Percentiles rank a stretch among this genome's conserved stretches.
Conservation (phyloP, 129 eudicot species). For the Flaveria brownii region DNA sequence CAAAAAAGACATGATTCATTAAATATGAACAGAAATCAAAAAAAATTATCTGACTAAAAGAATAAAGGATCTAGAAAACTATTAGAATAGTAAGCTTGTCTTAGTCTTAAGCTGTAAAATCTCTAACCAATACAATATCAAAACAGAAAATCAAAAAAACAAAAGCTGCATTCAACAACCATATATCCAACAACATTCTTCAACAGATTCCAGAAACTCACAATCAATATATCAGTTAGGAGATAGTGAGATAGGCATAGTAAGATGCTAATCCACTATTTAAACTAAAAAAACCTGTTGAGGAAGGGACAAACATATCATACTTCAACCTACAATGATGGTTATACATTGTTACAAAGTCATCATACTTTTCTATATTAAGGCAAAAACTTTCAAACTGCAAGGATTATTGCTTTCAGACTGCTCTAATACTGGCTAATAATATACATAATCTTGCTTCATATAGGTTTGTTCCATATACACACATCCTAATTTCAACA, state of each 20-base stretch:
- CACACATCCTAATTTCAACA: too few relatives aligned
- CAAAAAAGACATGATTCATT: too few relatives aligned
- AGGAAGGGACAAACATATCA: neutral
- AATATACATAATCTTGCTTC: too few relatives aligned
- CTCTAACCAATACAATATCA: neutral
- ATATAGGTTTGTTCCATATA: too few relatives aligned
- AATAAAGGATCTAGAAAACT: too few relatives aligned
- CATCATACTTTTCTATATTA: conserved; percentile 1
- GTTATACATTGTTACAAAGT: neutral
- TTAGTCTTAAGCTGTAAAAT: neutral
- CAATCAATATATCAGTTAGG: neutral
- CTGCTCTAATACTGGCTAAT: too few relatives aligned
- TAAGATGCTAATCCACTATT: too few relatives aligned
- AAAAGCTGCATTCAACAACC: too few relatives aligned
- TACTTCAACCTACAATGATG: neutral
- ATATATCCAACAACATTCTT: conserved; percentile 8
- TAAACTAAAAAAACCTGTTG: too few relatives aligned
- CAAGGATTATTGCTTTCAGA: too few relatives aligned
- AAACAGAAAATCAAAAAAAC: neutral
- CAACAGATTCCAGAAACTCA: neutral
- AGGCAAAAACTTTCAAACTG: neutral
- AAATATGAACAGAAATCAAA: too few relatives aligned
- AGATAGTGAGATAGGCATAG: neutral
- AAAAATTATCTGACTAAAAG: too few relatives aligned
- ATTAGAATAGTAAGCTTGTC: conserved; percentile 6